Percentiles rank a stretch among this genome's conserved stretches.
Evolutionary conservation across 495 filamentous ascomycete species (phyloP).

Genomic region (Trichoderma reesei): DNA sequence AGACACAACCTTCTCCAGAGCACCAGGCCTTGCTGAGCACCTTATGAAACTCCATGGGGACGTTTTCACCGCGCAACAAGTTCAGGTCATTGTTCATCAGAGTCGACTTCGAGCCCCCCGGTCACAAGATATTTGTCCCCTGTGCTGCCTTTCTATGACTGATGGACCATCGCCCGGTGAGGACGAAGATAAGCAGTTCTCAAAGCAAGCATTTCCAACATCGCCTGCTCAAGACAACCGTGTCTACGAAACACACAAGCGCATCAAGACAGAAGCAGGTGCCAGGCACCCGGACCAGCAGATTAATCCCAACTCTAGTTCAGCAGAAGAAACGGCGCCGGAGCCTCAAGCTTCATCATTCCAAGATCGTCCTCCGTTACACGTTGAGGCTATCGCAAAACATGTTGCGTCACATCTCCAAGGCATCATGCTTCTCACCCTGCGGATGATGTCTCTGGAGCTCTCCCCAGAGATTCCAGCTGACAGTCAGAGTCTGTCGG

Average conservation of each 20-base stretch:
- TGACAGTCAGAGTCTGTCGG: not conserved
- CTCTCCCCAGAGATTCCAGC: not conserved
- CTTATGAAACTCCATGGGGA: not conserved
- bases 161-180: not conserved
- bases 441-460: not conserved
- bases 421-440: not conserved
- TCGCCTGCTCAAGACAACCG: too few species aligned
- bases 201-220: not conserved
- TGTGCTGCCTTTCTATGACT: not conserved
- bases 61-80: not conserved
- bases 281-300: not conserved
- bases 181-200: not conserved
- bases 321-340: not conserved
- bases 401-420: not conserved
- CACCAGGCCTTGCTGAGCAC: not conserved
- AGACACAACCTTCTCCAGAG: not conserved
- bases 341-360: not conserved
- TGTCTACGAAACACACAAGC: too few species aligned
- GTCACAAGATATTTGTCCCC: not conserved
- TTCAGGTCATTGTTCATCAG: not conserved
- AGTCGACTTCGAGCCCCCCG: not conserved
- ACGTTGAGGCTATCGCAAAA: not conserved
- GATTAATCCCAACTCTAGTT: too few species aligned
- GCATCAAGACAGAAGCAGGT: not conserved
- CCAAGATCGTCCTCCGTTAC: not conserved